Evolutionary conservation across 768 basidiomycete species (phyloP).

Genomic region (Suillus spraguei): DNA sequence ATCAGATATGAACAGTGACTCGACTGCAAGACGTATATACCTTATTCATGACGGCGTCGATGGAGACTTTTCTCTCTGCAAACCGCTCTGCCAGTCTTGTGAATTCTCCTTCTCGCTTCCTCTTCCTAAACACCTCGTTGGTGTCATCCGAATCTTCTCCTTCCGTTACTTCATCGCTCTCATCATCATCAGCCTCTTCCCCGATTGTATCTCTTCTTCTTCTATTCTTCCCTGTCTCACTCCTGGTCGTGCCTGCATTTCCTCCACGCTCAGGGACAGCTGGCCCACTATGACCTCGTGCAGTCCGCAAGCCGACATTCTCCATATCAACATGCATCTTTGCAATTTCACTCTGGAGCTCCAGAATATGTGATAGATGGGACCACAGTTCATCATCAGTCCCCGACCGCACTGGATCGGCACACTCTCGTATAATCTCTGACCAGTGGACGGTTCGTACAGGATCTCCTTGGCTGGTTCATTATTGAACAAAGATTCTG

Average conservation of each 20-base stretch:
- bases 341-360: conserved; percentile 72
- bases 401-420: conserved; percentile 14
- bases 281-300: conserved; percentile 11
- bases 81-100: conserved; percentile 68
- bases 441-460: conserved; percentile 38
- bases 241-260: conserved; percentile 21
- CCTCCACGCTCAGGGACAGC: conserved; percentile 20
- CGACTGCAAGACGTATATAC: conserved; percentile 35
- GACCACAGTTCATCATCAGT: conserved; percentile 61
- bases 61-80: conserved; percentile 66
- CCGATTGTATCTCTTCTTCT: conserved; percentile 37
- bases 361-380: conserved; percentile 68
- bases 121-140: conserved; percentile 52
- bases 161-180: conserved; percentile 35
- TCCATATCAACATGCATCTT: conserved; percentile 79
- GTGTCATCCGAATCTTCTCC: conserved; percentile 34
- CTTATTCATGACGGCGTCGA: conserved; percentile 75
- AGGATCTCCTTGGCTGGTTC: conserved; percentile 20
- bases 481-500: conserved; percentile 8
- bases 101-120: conserved; percentile 68
- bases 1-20: neutral
- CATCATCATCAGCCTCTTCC: conserved; percentile 38
- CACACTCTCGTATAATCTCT: conserved; percentile 24
- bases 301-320: conserved; percentile 39
- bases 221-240: conserved; percentile 6